These are phyloP conservation scores for Danielia oregonensis DNA, from an alignment of 805 yeast genomes.

Conservation along the genomic window DNA sequence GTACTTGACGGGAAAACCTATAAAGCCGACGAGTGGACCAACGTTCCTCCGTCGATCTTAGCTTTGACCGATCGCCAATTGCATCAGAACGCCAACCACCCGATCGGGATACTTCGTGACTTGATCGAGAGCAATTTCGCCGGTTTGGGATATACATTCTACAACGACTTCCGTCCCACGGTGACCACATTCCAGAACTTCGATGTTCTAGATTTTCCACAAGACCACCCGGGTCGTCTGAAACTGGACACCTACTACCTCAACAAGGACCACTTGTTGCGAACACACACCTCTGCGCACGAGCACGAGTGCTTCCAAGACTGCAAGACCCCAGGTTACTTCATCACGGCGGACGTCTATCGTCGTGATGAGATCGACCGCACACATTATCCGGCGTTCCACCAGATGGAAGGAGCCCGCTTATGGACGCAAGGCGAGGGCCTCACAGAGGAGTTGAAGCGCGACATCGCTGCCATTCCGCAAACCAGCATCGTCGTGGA, in stretches of 20 bases:
- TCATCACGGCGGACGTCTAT: conserved; percentile 94
- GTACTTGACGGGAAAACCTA: conserved; percentile 49
- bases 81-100: conserved; percentile 75
- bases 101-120: conserved; percentile 79
- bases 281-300: conserved; percentile 98
- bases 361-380: conserved; percentile 93
- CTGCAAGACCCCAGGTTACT: conserved; percentile 74
- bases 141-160: conserved; percentile 69
- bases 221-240: conserved; percentile 90
- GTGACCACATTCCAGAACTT: conserved; percentile 83
- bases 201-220: conserved; percentile 87
- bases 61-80: conserved; percentile 67
- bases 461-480: conserved; percentile 66
- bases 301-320: conserved; percentile 78
- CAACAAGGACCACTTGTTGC: conserved; percentile 63
- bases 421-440: conserved; percentile 68
- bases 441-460: conserved; percentile 44
- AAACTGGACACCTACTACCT: conserved; percentile 91
- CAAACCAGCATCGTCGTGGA: conserved; percentile 67
- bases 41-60: conserved; percentile 72
- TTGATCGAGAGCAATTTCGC: conserved; percentile 67
- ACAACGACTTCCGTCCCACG: conserved; percentile 76
- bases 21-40: conserved; percentile 75
- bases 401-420: conserved; percentile 96
- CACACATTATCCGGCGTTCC: conserved; percentile 96